These are phyloP conservation scores for Talaromyces ruber DNA, from an alignment of 495 filamentous ascomycete species.

Conservation along the genomic window DNA sequence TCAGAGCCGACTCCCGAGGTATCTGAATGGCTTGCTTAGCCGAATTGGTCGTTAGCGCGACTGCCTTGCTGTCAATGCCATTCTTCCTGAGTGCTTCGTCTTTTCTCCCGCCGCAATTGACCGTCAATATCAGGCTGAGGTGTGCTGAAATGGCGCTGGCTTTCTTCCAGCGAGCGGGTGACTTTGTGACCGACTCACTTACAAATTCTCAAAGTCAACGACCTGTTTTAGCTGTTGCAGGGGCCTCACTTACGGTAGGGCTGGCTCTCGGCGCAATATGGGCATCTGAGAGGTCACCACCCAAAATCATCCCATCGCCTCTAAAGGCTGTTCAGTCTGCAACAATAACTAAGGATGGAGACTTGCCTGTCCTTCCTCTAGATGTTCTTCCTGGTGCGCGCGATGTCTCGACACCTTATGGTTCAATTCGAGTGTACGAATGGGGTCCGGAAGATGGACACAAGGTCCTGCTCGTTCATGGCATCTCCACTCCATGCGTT, in stretches of 20 bases:
- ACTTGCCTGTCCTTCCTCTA: slow-evolving; percentile 59
- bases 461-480: slow-evolving; percentile 78
- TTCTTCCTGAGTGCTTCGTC: not conserved
- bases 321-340: slow-evolving; percentile 32
- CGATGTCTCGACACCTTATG: slow-evolving; percentile 70
- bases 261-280: slow-evolving; percentile 30
- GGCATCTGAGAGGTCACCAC: slow-evolving; percentile 7
- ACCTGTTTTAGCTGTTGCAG: slow-evolving; percentile 31
- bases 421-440: slow-evolving; percentile 77
- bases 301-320: slow-evolving; percentile 37
- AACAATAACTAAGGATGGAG: slow-evolving; percentile 37
- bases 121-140: not conserved
- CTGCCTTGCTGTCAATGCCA: not conserved
- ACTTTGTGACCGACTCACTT: slow-evolving; percentile 30
- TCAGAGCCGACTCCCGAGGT: not conserved
- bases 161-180: slow-evolving; percentile 31
- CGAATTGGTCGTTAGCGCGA: not conserved
- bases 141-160: slow-evolving; percentile 17
- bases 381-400: slow-evolving; percentile 66
- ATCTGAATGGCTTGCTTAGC: not conserved
- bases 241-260: slow-evolving; percentile 33
- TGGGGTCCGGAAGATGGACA: slow-evolving; percentile 74
- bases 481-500: slow-evolving; percentile 76
- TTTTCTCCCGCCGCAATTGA: not conserved
- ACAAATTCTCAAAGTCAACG: slow-evolving; percentile 29